Evolutionary conservation across 2,329 filamentous ascomycete species (phyloP).

Genomic region (Aureobasidium sp.): DNA sequence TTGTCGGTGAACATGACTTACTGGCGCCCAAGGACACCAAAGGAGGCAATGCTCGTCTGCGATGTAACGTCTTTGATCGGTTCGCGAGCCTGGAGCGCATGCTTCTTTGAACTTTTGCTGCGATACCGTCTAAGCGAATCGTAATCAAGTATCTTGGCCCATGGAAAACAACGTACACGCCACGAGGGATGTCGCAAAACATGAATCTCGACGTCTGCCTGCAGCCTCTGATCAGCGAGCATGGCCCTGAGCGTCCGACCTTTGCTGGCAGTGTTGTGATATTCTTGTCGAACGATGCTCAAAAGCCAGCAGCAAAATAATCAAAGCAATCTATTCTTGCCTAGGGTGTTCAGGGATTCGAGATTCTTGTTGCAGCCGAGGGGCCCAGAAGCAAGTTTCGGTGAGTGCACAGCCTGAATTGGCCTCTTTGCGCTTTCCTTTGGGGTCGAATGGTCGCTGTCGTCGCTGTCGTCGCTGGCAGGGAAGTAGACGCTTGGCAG

Average conservation of each 20-base stretch:
- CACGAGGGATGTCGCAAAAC: slow-evolving; percentile 12
- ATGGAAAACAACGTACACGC: slow-evolving; percentile 2
- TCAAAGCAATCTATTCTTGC: background rate
- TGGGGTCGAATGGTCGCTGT: background rate
- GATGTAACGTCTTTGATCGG: slow-evolving; percentile 30
- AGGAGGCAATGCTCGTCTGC: slow-evolving; percentile 25
- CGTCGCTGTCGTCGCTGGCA: background rate
- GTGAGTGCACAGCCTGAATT: background rate
- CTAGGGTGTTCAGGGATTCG: background rate
- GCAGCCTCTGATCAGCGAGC: slow-evolving; percentile 28
- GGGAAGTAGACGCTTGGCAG: background rate
- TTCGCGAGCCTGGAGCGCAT: slow-evolving; percentile 38
- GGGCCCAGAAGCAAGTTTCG: background rate
- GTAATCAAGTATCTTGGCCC: slow-evolving; percentile 15
- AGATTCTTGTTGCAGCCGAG: background rate
- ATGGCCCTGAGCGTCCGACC: slow-evolving; percentile 31
- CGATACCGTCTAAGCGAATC: slow-evolving; percentile 16
- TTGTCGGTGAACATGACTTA: slow-evolving; percentile 17
- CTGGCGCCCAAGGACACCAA: slow-evolving; percentile 24
- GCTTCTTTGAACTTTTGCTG: slow-evolving; percentile 30
- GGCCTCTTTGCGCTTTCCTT: background rate
- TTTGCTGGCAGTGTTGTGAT: slow-evolving; percentile 28
- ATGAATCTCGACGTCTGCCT: slow-evolving; percentile 26
- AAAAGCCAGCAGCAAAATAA: background rate
- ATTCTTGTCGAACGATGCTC: slow-evolving; percentile 31